Conservation (phyloP, 2,329 filamentous ascomycete species). For the Periglandula ipomoeae region DNA sequence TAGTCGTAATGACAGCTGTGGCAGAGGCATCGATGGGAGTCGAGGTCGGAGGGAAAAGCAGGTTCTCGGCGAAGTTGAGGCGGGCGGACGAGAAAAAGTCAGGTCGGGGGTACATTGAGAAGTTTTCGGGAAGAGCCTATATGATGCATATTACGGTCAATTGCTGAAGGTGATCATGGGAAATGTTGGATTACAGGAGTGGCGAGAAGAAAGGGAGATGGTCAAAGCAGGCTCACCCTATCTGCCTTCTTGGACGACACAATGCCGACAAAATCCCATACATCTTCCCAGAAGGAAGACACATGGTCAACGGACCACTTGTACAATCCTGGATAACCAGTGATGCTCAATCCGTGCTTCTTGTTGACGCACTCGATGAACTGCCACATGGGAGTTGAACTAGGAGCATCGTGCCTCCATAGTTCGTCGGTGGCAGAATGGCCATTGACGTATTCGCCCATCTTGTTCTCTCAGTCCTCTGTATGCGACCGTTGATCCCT, state of each 20-base stretch:
- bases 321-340: conserved; percentile 67
- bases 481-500: too few species aligned
- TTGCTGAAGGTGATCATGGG: neutral
- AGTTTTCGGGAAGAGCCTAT: conserved; percentile 58
- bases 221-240: conserved; percentile 34
- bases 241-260: conserved; percentile 55
- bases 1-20: conserved; percentile 69
- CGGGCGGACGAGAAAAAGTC: conserved; percentile 71
- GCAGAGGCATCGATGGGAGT: conserved; percentile 40
- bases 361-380: conserved; percentile 63
- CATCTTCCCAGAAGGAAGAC: conserved; percentile 71
- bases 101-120: conserved; percentile 77
- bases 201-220: neutral
- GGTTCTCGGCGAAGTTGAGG: conserved; percentile 92
- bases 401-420: conserved; percentile 62
- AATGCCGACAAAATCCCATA: conserved; percentile 77
- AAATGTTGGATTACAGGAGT: too few species aligned
- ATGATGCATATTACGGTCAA: neutral
- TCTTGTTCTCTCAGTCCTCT: neutral
- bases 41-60: conserved; percentile 61
- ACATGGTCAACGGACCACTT: conserved; percentile 76
- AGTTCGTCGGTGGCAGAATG: conserved; percentile 36
- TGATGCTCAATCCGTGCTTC: conserved; percentile 53
- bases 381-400: conserved; percentile 59
- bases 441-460: conserved; percentile 11